phyloP scores from a whole-genome alignment of 257 asterid species.

The Nicotiana paniculata region DNA sequence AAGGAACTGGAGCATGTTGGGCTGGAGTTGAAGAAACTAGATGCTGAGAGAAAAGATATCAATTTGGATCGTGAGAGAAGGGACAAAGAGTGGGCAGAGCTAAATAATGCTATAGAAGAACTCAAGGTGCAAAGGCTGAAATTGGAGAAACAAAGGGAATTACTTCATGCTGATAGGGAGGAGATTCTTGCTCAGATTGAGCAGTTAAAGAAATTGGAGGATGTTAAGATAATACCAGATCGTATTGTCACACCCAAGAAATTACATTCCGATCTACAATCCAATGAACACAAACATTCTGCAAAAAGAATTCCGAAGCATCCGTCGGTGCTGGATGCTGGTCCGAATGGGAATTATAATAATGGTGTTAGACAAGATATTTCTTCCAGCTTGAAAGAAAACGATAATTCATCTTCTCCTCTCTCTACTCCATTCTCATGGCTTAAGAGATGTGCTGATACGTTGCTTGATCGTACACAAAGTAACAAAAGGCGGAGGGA shows the following conservation, averaged over 20 bases:
- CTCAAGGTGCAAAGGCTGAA: slow-evolving; percentile 79
- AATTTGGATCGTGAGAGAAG: slow-evolving; percentile 73
- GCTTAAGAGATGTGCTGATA: slow-evolving; percentile 91
- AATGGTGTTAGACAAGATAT: slow-evolving; percentile 36
- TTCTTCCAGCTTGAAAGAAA: slow-evolving; percentile 25
- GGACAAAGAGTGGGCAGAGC: slow-evolving; percentile 80
- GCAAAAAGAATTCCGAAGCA: slow-evolving; percentile 27
- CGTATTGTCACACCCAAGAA: slow-evolving; percentile 46
- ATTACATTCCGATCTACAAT: slow-evolving; percentile 36
- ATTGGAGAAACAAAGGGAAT: slow-evolving; percentile 90
- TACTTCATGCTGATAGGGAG: slow-evolving; percentile 69
- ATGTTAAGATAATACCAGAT: slow-evolving; percentile 55
- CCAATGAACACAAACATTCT: slow-evolving; percentile 27
- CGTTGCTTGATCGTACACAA: slow-evolving; percentile 63
- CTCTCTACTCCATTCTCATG: slow-evolving; percentile 74
- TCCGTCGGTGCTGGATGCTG: slow-evolving; percentile 19
- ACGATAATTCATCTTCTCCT: slow-evolving; percentile 49
- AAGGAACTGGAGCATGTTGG: slow-evolving; percentile 77
- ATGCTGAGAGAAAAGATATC: slow-evolving; percentile 62
- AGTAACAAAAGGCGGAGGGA: slow-evolving; percentile 57
- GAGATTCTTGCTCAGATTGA: slow-evolving; percentile 75
- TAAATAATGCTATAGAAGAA: slow-evolving; percentile 65
- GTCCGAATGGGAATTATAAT: slow-evolving; percentile 25
- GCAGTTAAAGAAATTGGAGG: slow-evolving; percentile 71
- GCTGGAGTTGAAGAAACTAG: slow-evolving; percentile 68